Evolutionary conservation across 164 flowering plant genomes (phyloP), one percentile per base, ranked within the genome.

Genomic region (Paratinospora sagittata): DNA sequence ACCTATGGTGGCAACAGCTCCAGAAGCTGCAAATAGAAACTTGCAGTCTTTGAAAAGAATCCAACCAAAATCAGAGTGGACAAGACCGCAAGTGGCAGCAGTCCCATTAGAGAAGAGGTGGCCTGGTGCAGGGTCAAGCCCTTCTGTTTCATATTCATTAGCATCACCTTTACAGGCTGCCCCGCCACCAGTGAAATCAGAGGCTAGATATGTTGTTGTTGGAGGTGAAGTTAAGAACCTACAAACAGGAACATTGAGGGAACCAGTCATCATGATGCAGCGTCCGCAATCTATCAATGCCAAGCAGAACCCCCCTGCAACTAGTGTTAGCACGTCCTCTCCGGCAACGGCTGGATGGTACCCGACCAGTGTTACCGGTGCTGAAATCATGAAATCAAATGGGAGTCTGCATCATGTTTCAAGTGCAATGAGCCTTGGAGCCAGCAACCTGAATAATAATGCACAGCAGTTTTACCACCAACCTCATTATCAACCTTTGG

Each of bases 251-350:
- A 24, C 82, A 3, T 66, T 81, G 13, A 89, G 89, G 75, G 97
- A 89, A 68, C 91, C 94, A 11, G 83, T 87, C 49, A 82, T 81
- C n/a, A 72, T 89, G 90, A 87, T 87, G 89, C 97, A 91, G 81
- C 89, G 89, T 2, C 88, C 89, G 0, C 89, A 86, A 57, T 76
- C 91, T 58, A 75, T 77, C 19, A 85, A 79, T 73, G 43, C 80
- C 37, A 85, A 85, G 45, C 72, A 57, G 49, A 69, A 69, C 11
- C 69, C 37, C 3, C 61, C 68, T 6, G 70, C 63, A 19, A 57
- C 83, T 2, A 81, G 77, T 72, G 71, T 79, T n/a, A 78, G 80
- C 47, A 68, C 84, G 11, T 80, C 87, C 27, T 80, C 88, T 16
- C 82, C 87, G 1, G 85, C 76, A 24, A 68, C 83, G 10, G 67